Conservation (phyloP, 2,329 filamentous ascomycete genomes). For the Fusarium lyarnte region DNA sequence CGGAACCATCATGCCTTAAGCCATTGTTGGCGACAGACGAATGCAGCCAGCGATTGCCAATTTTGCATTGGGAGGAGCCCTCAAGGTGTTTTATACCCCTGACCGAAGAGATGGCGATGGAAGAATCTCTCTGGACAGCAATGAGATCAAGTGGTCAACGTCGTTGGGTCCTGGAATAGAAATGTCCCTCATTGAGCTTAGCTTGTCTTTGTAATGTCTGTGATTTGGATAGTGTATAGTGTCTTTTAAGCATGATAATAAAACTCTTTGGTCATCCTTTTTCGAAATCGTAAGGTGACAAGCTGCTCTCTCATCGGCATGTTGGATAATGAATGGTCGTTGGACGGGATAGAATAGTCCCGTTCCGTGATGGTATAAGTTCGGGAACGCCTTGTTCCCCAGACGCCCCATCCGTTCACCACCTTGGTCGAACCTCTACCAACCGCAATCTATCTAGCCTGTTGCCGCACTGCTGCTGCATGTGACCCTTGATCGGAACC, state of each 20-base stretch:
- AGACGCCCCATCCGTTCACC: conserved; percentile 11
- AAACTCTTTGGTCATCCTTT: neutral
- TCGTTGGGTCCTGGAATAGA: conserved; percentile 16
- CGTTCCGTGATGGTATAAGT: neutral
- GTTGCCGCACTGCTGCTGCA: conserved; percentile 6
- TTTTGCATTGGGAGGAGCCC: conserved; percentile 31
- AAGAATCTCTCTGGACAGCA: conserved; percentile 27
- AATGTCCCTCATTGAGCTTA: conserved; percentile 21
- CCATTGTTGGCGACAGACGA: conserved; percentile 23
- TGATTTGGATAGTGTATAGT: conserved; percentile 40
- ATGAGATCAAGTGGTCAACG: conserved; percentile 19
- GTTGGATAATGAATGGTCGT: neutral
- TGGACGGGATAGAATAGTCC: conserved; percentile 1
- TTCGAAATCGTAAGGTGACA: neutral
- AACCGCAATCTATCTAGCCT: conserved; percentile 6
- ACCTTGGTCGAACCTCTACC: neutral
- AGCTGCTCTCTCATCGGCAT: neutral
- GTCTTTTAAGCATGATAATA: conserved; percentile 25
- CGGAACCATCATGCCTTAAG: conserved; percentile 7
- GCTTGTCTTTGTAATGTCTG: conserved; percentile 41
- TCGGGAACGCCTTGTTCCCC: neutral
- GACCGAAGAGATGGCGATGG: conserved; percentile 27
- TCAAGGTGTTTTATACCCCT: conserved; percentile 25
- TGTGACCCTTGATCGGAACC: conserved; percentile 26
- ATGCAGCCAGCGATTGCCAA: conserved; percentile 31